phyloP scores from a whole-genome alignment of 1,284 basidiomycete species.

The Rhodotorula sp. region DNA sequence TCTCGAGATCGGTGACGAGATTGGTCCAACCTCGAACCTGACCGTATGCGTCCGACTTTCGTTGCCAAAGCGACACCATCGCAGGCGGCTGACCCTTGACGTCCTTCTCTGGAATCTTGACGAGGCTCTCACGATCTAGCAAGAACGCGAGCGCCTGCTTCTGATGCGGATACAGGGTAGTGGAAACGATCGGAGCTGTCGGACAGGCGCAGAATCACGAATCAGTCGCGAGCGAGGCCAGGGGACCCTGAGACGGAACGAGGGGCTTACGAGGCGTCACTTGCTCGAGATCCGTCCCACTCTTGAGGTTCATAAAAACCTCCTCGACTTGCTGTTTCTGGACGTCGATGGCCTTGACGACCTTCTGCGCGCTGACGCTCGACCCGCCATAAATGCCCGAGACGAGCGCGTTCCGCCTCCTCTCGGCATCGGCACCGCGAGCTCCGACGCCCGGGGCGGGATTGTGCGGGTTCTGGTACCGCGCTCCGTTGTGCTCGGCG shows the following conservation, averaged over 20 bases:
- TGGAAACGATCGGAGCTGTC: constrained; percentile 74
- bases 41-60: constrained; percentile 58
- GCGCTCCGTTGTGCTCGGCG: constrained; percentile 62
- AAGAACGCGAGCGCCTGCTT: constrained; percentile 96
- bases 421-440: constrained; percentile 42
- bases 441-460: constrained; percentile 67
- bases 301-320: constrained; percentile 82
- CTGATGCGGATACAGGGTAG: constrained; percentile 93
- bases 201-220: too few species aligned
- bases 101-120: constrained; percentile 39
- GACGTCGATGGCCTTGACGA: constrained; percentile 75
- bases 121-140: constrained; percentile 72
- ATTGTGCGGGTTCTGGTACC: constrained; percentile 84
- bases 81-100: constrained; percentile 53
- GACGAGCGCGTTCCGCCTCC: constrained; percentile 22
- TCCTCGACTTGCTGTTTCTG: constrained; percentile 92
- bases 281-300: constrained; percentile 80
- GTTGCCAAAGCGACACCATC: constrained; percentile 75
- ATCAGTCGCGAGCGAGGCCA: background rate
- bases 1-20: constrained; percentile 77
- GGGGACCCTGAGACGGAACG: background rate
- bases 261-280: constrained; percentile 72
- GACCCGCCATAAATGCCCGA: constrained; percentile 11
- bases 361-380: background rate
- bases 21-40: constrained; percentile 68